Conservation (phyloP, 148 eudicot genomes). For the Chenopodium suecicum region DNA sequence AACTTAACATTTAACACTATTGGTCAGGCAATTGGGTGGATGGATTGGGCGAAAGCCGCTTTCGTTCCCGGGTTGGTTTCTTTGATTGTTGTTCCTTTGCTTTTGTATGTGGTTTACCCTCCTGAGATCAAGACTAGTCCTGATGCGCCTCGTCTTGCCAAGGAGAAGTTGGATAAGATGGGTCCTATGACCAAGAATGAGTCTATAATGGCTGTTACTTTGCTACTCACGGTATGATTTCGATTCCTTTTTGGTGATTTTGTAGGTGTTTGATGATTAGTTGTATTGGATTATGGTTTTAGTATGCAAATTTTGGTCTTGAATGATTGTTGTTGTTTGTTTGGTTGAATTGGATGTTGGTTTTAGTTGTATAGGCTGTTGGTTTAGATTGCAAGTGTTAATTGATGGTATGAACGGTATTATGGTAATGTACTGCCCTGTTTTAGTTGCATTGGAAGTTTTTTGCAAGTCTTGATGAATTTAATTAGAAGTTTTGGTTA, state of each 20-base stretch:
- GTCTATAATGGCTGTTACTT: slow-evolving; percentile 81
- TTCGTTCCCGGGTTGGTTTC: slow-evolving; percentile 95
- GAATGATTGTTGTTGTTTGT: background rate
- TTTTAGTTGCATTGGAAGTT: background rate
- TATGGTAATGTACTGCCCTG: background rate
- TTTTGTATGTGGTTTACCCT: slow-evolving; percentile 80
- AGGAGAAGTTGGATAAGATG: slow-evolving; percentile 76
- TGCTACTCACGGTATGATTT: slow-evolving; percentile 71
- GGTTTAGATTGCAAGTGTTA: background rate
- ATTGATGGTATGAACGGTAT: background rate
- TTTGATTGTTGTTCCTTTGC: slow-evolving; percentile 70
- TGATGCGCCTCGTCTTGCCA: slow-evolving; percentile 88
- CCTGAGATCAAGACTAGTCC: slow-evolving; percentile 90
- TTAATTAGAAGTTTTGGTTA: background rate
- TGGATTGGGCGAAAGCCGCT: slow-evolving; percentile 98
- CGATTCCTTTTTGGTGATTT: background rate
- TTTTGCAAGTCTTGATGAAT: background rate
- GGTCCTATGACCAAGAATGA: slow-evolving; percentile 88
- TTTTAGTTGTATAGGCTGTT: background rate
- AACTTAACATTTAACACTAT: slow-evolving; percentile 65
- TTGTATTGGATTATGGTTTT: background rate
- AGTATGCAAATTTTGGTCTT: background rate
- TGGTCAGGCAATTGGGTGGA: slow-evolving; percentile 77
- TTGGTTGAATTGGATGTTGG: background rate
- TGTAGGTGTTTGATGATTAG: background rate